These are phyloP conservation scores for Lagerstroemia speciosa DNA, from an alignment of 345 rosid species.

Conservation along the genomic window DNA sequence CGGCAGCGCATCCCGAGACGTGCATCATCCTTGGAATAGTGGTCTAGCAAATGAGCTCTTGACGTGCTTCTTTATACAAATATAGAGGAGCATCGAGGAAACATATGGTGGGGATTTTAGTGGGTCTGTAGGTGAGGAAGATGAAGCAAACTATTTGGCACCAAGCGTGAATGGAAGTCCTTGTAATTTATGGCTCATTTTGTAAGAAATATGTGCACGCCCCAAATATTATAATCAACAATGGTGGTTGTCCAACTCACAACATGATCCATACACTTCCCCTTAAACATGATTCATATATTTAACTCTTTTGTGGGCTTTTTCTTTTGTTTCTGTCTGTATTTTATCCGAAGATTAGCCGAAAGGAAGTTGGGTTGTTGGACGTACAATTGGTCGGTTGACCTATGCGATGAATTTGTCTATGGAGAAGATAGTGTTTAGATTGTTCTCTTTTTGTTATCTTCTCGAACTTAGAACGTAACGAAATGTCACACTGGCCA, in stretches of 20 bases:
- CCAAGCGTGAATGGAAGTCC: background rate
- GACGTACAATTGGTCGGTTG: background rate
- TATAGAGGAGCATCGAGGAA: background rate
- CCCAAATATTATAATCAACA: background rate
- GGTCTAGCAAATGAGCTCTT: background rate
- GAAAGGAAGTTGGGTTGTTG: background rate
- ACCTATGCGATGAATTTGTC: background rate
- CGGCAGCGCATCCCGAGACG: background rate
- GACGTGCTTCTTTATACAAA: background rate
- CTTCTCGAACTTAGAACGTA: background rate
- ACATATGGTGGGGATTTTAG: background rate
- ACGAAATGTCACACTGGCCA: background rate
- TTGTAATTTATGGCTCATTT: background rate
- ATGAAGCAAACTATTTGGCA: background rate
- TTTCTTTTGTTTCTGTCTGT: background rate
- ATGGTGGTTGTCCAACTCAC: background rate
- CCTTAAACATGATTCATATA: background rate
- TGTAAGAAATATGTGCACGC: background rate
- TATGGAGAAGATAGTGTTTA: background rate
- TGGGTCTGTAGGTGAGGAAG: constrained; percentile 6
- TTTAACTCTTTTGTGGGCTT: background rate
- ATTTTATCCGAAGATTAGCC: background rate
- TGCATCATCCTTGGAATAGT: background rate
- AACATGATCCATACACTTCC: background rate
- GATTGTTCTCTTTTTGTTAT: background rate